phyloP scores from a whole-genome alignment of 1,284 basidiomycete species.

The Leccinum pachyderme region DNA sequence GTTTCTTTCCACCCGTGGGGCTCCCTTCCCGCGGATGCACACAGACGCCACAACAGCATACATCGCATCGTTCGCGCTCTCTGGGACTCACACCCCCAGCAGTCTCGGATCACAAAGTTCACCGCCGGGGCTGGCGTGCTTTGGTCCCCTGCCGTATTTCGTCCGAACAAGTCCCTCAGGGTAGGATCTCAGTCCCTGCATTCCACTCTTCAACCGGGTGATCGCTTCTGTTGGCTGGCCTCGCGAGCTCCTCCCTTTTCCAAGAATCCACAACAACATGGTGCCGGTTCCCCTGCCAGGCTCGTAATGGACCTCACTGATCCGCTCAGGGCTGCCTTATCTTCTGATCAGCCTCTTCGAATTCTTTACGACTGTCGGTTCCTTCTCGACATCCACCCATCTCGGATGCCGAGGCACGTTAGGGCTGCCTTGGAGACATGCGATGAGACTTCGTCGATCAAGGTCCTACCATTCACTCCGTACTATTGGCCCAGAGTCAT shows the following conservation, averaged over 20 bases:
- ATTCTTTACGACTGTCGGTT: conserved; percentile 62
- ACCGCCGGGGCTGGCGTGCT: conserved; percentile 58
- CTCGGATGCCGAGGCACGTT: conserved; percentile 37
- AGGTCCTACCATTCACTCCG: conserved; percentile 37
- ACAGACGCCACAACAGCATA: conserved; percentile 46
- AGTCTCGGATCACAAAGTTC: conserved; percentile 27
- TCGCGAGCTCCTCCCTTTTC: conserved; percentile 29
- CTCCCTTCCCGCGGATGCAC: conserved; percentile 54
- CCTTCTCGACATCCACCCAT: conserved; percentile 45
- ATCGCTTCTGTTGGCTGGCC: conserved; percentile 31
- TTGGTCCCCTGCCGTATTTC: conserved; percentile 53
- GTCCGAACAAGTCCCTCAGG: conserved; percentile 24
- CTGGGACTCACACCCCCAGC: conserved; percentile 33
- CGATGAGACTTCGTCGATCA: conserved; percentile 24
- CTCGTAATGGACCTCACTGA: conserved; percentile 40
- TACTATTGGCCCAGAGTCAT: conserved; percentile 53
- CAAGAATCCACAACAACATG: conserved; percentile 27
- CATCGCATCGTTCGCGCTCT: conserved; percentile 46
- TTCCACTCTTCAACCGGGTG: conserved; percentile 19
- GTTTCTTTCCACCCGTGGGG: conserved; percentile 76
- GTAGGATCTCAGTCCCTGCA: conserved; percentile 17
- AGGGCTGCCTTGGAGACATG: conserved; percentile 13
- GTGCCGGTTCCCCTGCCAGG: conserved; percentile 17
- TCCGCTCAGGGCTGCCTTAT: conserved; percentile 20
- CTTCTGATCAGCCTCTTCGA: conserved; percentile 27